phyloP scores from a whole-genome alignment of 495 filamentous ascomycete species.

The Elasticomyces elasticus region DNA sequence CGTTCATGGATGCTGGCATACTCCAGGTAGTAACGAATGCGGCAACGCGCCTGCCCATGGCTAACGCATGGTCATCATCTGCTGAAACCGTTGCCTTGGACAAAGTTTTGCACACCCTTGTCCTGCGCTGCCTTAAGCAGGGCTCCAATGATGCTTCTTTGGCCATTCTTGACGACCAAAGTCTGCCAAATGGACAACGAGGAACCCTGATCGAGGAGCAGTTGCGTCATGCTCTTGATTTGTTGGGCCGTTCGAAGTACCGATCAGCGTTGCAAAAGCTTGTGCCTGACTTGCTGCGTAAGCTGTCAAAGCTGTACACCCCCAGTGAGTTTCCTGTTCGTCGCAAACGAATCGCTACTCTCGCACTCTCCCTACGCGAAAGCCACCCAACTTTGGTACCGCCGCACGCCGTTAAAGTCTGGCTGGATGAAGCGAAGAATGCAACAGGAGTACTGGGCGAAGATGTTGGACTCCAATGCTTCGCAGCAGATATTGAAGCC shows the following conservation, averaged over 20 bases:
- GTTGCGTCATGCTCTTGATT: slow-evolving; percentile 24
- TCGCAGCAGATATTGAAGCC: slow-evolving; percentile 48
- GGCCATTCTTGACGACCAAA: slow-evolving; percentile 28
- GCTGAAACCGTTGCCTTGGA: not conserved
- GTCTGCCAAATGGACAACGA: slow-evolving; percentile 16
- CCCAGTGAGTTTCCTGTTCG: slow-evolving; percentile 24
- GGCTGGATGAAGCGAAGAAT: not conserved
- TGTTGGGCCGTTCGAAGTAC: slow-evolving; percentile 5
- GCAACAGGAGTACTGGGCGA: slow-evolving; percentile 29
- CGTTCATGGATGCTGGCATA: slow-evolving; percentile 38
- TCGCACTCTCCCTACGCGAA: slow-evolving; percentile 19
- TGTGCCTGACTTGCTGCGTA: not conserved
- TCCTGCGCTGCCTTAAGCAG: not conserved
- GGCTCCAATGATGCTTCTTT: not conserved
- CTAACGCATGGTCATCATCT: slow-evolving; percentile 22
- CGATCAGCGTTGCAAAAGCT: not conserved
- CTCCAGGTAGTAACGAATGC: slow-evolving; percentile 31
- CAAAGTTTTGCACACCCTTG: slow-evolving; percentile 1
- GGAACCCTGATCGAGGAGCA: slow-evolving; percentile 48
- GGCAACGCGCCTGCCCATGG: slow-evolving; percentile 21
- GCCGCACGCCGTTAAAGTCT: not conserved
- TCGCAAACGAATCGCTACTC: slow-evolving; percentile 20
- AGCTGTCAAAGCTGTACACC: slow-evolving; percentile 24
- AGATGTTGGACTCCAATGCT: slow-evolving; percentile 47
- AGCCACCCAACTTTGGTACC: not conserved